Conservation (phyloP, 305 asterid genomes). For the Plantago lanceolata region DNA sequence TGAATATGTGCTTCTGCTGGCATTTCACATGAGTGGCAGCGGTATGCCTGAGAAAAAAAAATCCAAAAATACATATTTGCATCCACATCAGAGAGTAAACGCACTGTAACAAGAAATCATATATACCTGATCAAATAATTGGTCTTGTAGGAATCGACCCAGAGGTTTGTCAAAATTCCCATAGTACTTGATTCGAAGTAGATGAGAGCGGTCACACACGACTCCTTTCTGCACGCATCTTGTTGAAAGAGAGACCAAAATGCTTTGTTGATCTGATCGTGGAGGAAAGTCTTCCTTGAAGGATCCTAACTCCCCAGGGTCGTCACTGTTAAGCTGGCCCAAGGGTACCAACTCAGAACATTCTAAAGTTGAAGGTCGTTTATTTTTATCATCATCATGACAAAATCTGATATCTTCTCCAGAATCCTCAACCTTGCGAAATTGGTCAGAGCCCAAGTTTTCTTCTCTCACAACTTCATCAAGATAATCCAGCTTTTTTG, state of each 20-base stretch:
- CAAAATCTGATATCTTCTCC: slow-evolving; percentile 32
- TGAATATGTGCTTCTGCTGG: slow-evolving; percentile 77
- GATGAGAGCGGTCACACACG: slow-evolving; percentile 81
- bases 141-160: slow-evolving; percentile 67
- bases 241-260: slow-evolving; percentile 70
- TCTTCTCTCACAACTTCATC: slow-evolving; percentile 28
- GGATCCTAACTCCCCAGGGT: slow-evolving; percentile 34
- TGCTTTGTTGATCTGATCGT: slow-evolving; percentile 69
- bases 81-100: slow-evolving; percentile 9
- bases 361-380: slow-evolving; percentile 26
- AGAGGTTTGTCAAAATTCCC: slow-evolving; percentile 72
- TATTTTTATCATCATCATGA: slow-evolving; percentile 32
- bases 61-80: slow-evolving; percentile 18
- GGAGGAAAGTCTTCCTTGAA: slow-evolving; percentile 58
- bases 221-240: slow-evolving; percentile 69
- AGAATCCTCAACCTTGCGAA: slow-evolving; percentile 28
- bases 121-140: slow-evolving; percentile 66
- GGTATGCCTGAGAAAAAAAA: slow-evolving; percentile 40
- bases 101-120: slow-evolving; percentile 13
- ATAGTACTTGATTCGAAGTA: slow-evolving; percentile 71
- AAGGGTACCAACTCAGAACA: slow-evolving; percentile 27
- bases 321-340: slow-evolving; percentile 33
- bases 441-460: slow-evolving; percentile 22
- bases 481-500: slow-evolving; percentile 25
- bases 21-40: slow-evolving; percentile 64